Evolutionary conservation across 306 rosid species (phyloP).

Genomic region (Glycine tomentella): DNA sequence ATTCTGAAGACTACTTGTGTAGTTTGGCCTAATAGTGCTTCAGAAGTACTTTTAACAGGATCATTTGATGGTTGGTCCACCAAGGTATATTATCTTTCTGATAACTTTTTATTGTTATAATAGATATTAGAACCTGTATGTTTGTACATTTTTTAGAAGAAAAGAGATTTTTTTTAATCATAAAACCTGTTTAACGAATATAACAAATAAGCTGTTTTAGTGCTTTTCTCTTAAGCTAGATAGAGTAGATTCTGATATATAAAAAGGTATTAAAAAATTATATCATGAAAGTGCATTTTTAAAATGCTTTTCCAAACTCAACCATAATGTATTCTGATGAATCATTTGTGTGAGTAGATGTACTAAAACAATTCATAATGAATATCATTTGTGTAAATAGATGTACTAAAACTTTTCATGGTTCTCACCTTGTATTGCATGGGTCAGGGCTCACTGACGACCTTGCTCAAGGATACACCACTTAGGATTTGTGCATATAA

Average conservation of each 20-base stretch:
- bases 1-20: slow-evolving; percentile 65
- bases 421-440: not conserved
- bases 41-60: slow-evolving; percentile 83
- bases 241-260: not conserved
- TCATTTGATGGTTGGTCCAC: slow-evolving; percentile 96
- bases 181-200: not conserved
- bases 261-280: slow-evolving; percentile 9
- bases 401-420: not conserved
- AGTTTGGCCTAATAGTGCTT: slow-evolving; percentile 81
- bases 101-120: slow-evolving; percentile 23
- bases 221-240: not conserved
- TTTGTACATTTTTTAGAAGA: not conserved
- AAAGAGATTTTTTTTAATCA: not conserved
- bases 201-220: not conserved
- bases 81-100: slow-evolving; percentile 61
- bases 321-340: not conserved
- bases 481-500: not conserved
- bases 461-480: slow-evolving; percentile 24
- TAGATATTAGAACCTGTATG: not conserved
- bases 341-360: not conserved
- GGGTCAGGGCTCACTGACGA: not conserved
- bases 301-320: not conserved
- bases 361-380: no score
- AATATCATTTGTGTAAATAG: no score
- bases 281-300: not conserved